Percentiles rank a stretch among this genome's conserved stretches.
phyloP scores from a whole-genome alignment of 352 stramenopile genomes.

The Nothophytophthora sp. region DNA sequence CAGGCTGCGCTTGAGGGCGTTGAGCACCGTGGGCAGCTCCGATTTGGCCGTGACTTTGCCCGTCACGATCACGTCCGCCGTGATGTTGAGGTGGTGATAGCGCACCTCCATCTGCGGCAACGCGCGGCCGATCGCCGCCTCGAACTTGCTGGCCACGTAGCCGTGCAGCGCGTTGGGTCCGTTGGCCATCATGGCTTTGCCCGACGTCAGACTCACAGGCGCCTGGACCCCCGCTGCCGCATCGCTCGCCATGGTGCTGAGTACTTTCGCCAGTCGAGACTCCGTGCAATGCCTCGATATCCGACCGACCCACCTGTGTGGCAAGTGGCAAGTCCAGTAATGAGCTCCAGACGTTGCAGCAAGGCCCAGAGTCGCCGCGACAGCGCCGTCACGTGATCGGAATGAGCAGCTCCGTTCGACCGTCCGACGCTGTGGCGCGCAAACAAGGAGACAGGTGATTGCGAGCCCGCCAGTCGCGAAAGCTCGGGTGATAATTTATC shows the following conservation, averaged over 20 bases:
- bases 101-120: slow-evolving; percentile 66
- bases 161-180: slow-evolving; percentile 38
- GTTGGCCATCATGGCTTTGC: slow-evolving; percentile 35
- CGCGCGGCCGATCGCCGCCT: slow-evolving; percentile 34
- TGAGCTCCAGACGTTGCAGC: too few species aligned
- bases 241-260: too few species aligned
- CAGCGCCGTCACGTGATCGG: too few species aligned
- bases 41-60: slow-evolving; percentile 23
- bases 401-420: too few species aligned
- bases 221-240: too few species aligned
- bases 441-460: not conserved
- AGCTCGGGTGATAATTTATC: too few species aligned
- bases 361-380: too few species aligned
- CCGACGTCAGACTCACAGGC: slow-evolving; percentile 7
- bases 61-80: slow-evolving; percentile 25
- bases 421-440: not conserved
- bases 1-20: slow-evolving; percentile 22
- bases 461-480: not conserved
- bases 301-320: too few species aligned
- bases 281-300: too few species aligned
- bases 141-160: slow-evolving; percentile 33
- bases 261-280: too few species aligned
- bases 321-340: too few species aligned
- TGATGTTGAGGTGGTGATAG: slow-evolving; percentile 47
- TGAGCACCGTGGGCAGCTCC: slow-evolving; percentile 39